A percentile compares a stretch with the other conserved stretches of the same genome.
Evolutionary conservation across 202 grass and related monocot species (phyloP).

Genomic region (Carex arenaria): DNA sequence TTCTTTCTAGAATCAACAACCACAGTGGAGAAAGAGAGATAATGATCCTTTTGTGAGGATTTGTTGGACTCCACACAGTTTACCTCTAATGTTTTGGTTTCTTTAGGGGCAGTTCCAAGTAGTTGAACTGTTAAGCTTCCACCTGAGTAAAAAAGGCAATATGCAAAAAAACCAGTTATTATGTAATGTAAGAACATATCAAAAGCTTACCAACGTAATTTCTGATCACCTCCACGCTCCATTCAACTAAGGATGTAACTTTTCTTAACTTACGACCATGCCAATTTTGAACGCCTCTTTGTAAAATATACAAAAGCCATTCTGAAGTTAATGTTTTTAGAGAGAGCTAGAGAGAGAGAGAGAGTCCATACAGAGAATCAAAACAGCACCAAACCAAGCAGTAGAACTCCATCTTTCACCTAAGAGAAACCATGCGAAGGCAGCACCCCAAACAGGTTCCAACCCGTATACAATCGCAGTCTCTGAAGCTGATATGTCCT

Average conservation of each 20-base stretch:
- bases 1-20: constrained; percentile 60
- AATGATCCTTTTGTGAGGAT: constrained; percentile 44
- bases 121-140: constrained; percentile 80
- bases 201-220: not conserved
- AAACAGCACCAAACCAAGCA: constrained; percentile 74
- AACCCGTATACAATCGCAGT: constrained; percentile 71
- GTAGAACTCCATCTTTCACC: constrained; percentile 89
- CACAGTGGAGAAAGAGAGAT: constrained; percentile 54
- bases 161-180: not conserved
- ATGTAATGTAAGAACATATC: not conserved
- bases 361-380: constrained; percentile 73
- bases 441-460: constrained; percentile 85
- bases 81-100: constrained; percentile 31
- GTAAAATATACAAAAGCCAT: not conserved
- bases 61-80: constrained; percentile 13
- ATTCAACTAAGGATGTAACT: not conserved
- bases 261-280: not conserved
- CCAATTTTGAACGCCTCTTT: not conserved
- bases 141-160: constrained; percentile 35
- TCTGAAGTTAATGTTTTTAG: no score
- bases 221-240: not conserved
- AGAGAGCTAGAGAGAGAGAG: not conserved
- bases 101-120: constrained; percentile 50
- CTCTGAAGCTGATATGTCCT: constrained; percentile 76
- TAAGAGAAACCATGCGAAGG: constrained; percentile 86